A percentile compares a stretch with the other conserved stretches of the same genome.
These are phyloP conservation scores for Apiotrichum montevideense DNA, from an alignment of 1,284 basidiomycete genomes.

Conservation along the genomic window DNA sequence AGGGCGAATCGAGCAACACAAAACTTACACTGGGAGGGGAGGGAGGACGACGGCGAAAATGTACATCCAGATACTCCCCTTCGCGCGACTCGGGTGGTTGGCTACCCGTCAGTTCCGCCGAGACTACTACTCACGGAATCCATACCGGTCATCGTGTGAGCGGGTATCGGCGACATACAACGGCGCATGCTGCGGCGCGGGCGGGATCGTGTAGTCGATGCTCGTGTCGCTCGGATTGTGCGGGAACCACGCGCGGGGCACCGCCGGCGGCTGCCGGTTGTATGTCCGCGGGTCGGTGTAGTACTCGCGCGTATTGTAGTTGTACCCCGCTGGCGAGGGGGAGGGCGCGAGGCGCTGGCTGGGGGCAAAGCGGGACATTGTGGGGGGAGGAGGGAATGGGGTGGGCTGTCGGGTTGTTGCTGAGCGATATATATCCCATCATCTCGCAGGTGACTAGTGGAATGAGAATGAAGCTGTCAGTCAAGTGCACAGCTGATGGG, in stretches of 20 bases:
- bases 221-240: too few relatives aligned
- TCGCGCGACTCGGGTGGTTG: background rate
- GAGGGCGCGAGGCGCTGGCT: background rate
- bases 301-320: background rate
- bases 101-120: background rate
- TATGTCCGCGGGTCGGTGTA: background rate
- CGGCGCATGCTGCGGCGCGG: background rate
- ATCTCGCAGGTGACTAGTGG: too few relatives aligned
- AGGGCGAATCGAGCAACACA: background rate
- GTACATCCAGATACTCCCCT: background rate
- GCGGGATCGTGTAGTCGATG: background rate
- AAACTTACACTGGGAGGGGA: slow-evolving; percentile 8
- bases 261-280: too few relatives aligned
- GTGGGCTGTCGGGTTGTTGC: too few relatives aligned
- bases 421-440: too few relatives aligned
- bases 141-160: background rate
- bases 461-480: too few relatives aligned
- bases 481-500: too few relatives aligned
- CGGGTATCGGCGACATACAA: background rate
- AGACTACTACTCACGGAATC: slow-evolving; percentile 2
- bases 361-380: background rate
- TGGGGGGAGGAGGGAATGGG: too few relatives aligned
- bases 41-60: slow-evolving; percentile 8
- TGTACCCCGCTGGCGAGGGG: background rate
- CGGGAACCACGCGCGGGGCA: too few relatives aligned